Percentiles rank a stretch among this genome's conserved stretches.
Evolutionary conservation across 345 rosid genomes (phyloP).

Genomic region (Brassica juncea): DNA sequence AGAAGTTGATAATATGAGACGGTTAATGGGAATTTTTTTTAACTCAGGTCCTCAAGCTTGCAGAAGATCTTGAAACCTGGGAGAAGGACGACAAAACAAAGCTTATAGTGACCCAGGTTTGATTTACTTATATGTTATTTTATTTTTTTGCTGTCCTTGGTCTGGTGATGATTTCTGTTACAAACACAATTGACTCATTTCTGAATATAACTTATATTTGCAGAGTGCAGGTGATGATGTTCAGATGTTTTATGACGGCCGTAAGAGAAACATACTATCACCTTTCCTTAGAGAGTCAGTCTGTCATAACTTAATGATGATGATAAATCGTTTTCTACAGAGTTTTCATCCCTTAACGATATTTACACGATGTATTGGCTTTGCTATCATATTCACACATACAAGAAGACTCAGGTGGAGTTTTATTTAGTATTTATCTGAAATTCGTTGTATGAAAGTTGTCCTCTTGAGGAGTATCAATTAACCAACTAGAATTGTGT

Average conservation of each 20-base stretch:
- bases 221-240: slow-evolving; percentile 87
- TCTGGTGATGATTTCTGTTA: background rate
- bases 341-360: slow-evolving; percentile 83
- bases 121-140: background rate
- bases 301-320: background rate
- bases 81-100: slow-evolving; percentile 63
- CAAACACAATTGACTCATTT: background rate
- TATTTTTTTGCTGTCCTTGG: background rate
- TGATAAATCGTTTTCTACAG: slow-evolving; percentile 44
- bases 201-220: slow-evolving; percentile 1
- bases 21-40: slow-evolving; percentile 4
- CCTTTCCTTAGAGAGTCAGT: background rate
- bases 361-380: slow-evolving; percentile 98
- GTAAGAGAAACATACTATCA: slow-evolving; percentile 18
- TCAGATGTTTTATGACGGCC: slow-evolving; percentile 80
- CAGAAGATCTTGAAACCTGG: slow-evolving; percentile 74
- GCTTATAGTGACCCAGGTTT: slow-evolving; percentile 76
- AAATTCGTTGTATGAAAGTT: background rate
- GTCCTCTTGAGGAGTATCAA: background rate
- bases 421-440: background rate
- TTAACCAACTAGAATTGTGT: background rate
- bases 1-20: background rate
- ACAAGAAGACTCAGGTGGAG: slow-evolving; percentile 73
- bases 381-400: slow-evolving; percentile 84
- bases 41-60: slow-evolving; percentile 70